Percentiles rank a stretch among this genome's conserved stretches.
These are phyloP conservation scores for Coemansia sp. DNA, from an alignment of 371 early-diverging fungal genomes.

Conservation along the genomic window DNA sequence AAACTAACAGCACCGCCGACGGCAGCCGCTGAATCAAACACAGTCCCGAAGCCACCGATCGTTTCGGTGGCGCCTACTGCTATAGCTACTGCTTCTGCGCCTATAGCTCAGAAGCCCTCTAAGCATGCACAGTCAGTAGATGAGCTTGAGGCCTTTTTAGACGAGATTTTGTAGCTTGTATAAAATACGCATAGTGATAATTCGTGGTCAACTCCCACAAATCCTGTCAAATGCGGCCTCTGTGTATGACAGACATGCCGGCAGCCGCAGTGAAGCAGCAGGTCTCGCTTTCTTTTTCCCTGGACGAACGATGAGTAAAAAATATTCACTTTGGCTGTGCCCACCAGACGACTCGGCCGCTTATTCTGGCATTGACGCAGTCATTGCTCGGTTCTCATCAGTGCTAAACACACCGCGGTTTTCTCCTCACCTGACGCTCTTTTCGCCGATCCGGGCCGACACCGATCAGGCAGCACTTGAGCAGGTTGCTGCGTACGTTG, in stretches of 20 bases:
- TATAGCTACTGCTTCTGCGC: neutral
- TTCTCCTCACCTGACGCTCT: constrained; percentile 29
- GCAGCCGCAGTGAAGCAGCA: too few relatives aligned
- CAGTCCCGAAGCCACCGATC: neutral
- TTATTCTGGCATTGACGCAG: neutral
- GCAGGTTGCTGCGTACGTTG: constrained; percentile 14
- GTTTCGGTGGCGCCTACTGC: neutral
- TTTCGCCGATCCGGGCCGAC: constrained; percentile 24
- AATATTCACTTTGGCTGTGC: constrained; percentile 44
- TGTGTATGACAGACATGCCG: too few relatives aligned
- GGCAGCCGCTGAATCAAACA: neutral
- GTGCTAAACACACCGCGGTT: constrained; percentile 17
- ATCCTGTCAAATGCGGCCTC: too few relatives aligned
- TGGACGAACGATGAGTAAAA: constrained; percentile 1
- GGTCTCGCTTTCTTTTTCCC: neutral
- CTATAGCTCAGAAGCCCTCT: neutral
- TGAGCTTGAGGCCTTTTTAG: constrained; percentile 37
- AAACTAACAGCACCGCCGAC: neutral
- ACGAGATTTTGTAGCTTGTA: constrained; percentile 14
- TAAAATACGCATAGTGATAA: neutral
- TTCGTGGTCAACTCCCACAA: neutral
- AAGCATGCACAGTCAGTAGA: constrained; percentile 14
- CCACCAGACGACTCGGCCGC: constrained; percentile 12
- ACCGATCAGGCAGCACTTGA: constrained; percentile 14
- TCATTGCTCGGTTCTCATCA: constrained; percentile 7